Base-by-base conservation (phyloP, 2,329 filamentous ascomycete species). In the Mollisiaceae sp. region DNA sequence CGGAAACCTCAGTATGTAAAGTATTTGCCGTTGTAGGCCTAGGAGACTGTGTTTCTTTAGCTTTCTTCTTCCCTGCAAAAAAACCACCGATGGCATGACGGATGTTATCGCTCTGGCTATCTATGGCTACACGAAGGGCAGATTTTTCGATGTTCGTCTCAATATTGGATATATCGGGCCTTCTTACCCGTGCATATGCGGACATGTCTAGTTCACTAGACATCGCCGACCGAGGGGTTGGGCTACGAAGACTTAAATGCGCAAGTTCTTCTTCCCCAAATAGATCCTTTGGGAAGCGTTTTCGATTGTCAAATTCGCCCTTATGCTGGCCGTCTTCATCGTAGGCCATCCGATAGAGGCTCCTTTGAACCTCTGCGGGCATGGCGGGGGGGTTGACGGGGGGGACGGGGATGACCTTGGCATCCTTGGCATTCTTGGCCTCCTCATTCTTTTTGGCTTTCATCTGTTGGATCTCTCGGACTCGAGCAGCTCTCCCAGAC, bases 161-260 rank as follows among this genome's bases (percentile, higher is more conserved):
- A 14, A 54, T 32, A 18, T 32, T 35, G 22, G 22, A 27, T 14
- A 15, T 27, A 5, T 32, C 14, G 22, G 22, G 22, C 18, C 27
- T 35, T 54, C 50, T 27, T 20, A 60, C 64, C 22, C 64, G 64
- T 6, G 63, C 65, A 65, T 67, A 68, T 35, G 65, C 68, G 45
- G 64, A 38, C 22, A 68, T 65, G 24, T 70, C 70, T 15, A 62
- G 68, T 3, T 58, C 55, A 3, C 3, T 9, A n/a, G 43, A 47
- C 8, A 12, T 6, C 9, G 27, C 27, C 6, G 27, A 32, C 27
- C 27, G 27, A 32, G 27, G 3, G 27, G 27, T 32, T 32, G 3
- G 27, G 27, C 27, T 32, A n/a, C n/a, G n/a, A n/a, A n/a, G n/a
- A n/a, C n/a, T n/a, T n/a, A n/a, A n/a, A n/a, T n/a, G 27, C 27